Percentiles rank a stretch among this genome's conserved stretches.
These are phyloP conservation scores for Conticribra weissflogii DNA, from an alignment of 108 stramenopile genomes.

Conservation along the genomic window DNA sequence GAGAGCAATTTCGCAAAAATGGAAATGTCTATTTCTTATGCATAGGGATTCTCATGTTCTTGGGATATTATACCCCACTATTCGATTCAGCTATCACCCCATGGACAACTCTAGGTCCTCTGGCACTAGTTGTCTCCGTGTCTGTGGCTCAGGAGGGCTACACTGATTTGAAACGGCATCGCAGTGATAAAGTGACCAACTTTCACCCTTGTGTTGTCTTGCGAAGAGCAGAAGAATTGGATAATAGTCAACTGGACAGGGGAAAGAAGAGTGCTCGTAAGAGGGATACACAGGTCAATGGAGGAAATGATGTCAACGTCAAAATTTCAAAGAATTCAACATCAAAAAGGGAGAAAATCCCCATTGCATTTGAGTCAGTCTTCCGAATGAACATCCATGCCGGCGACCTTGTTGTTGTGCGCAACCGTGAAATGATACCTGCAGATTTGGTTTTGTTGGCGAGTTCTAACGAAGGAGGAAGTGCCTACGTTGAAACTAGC, in stretches of 20 bases:
- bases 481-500: slow-evolving; percentile 93
- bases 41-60: slow-evolving; percentile 91
- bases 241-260: slow-evolving; percentile 8
- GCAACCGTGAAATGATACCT: slow-evolving; percentile 92
- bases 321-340: slow-evolving; percentile 31
- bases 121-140: slow-evolving; percentile 86
- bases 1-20: slow-evolving; percentile 84
- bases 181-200: slow-evolving; percentile 86
- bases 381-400: slow-evolving; percentile 79
- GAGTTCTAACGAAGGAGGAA: slow-evolving; percentile 79
- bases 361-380: slow-evolving; percentile 72
- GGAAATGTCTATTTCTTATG: slow-evolving; percentile 97
- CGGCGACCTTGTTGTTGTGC: slow-evolving; percentile 91
- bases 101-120: slow-evolving; percentile 93
- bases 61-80: slow-evolving; percentile 85
- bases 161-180: slow-evolving; percentile 89
- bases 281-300: slow-evolving; percentile 31
- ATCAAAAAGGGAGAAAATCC: slow-evolving; percentile 26
- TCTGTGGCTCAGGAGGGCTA: slow-evolving; percentile 90
- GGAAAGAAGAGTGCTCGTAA: slow-evolving; percentile 47
- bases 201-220: slow-evolving; percentile 67
- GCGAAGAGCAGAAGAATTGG: slow-evolving; percentile 55
- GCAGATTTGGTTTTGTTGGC: slow-evolving; percentile 94
- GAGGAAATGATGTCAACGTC: slow-evolving; percentile 64
- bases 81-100: slow-evolving; percentile 90